A percentile compares a stretch with the other conserved stretches of the same genome.
phyloP scores from a whole-genome alignment of 2,329 filamentous ascomycete species.

The Diplodia seriata region DNA sequence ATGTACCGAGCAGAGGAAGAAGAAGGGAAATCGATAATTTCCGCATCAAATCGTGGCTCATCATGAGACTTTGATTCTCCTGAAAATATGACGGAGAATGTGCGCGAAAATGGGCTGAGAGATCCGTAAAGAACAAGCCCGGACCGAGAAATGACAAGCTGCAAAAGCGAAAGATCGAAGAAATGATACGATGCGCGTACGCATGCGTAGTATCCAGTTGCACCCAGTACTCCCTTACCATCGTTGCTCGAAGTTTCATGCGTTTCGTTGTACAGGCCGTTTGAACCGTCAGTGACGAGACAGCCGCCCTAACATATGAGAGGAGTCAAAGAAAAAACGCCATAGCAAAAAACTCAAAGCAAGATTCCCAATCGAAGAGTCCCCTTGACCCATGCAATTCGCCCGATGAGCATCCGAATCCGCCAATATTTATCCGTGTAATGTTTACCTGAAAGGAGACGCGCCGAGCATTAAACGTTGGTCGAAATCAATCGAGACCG shows the following conservation, averaged over 20 bases:
- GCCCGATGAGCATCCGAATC: not conserved
- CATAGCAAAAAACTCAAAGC: not conserved
- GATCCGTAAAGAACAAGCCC: not conserved
- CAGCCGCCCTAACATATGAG: conserved; percentile 13
- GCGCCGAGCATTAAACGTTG: not conserved
- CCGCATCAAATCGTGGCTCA: not conserved
- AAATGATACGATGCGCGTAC: conserved; percentile 6
- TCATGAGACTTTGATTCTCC: not conserved
- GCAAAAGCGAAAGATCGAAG: not conserved
- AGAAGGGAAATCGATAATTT: not conserved
- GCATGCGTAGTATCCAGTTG: not conserved
- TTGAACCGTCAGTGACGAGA: conserved; percentile 13
- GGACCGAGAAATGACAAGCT: not conserved
- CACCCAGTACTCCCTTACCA: not conserved
- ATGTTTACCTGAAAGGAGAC: not conserved
- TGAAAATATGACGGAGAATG: not conserved
- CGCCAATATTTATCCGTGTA: conserved; percentile 3
- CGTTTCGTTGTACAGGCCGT: conserved; percentile 20
- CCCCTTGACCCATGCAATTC: conserved; percentile 12
- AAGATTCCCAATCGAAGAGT: conserved; percentile 8
- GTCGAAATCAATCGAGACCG: not conserved
- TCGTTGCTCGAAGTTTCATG: not conserved
- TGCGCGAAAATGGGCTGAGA: not conserved
- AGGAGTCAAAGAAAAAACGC: not conserved
- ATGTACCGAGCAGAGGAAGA: not conserved